These are phyloP conservation scores for Anisodus tanguticus DNA, from an alignment of 257 asterid genomes.

Conservation along the genomic window DNA sequence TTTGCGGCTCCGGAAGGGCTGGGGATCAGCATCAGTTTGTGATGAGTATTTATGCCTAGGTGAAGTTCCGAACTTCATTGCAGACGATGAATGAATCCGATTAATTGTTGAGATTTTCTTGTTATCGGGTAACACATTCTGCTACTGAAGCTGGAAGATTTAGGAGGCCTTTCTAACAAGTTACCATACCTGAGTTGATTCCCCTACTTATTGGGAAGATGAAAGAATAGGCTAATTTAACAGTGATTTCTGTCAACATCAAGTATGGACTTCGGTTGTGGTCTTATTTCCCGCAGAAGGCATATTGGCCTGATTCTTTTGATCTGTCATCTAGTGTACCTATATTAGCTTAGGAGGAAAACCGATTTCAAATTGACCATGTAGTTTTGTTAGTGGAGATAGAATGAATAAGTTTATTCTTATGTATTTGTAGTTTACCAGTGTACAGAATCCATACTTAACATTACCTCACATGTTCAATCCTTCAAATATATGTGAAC, in stretches of 20 bases:
- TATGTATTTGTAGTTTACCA: background rate
- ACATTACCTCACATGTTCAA: background rate
- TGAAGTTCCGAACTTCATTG: conserved; percentile 75
- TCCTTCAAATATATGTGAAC: background rate
- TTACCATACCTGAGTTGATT: background rate
- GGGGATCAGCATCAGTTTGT: conserved; percentile 89
- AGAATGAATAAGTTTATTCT: background rate
- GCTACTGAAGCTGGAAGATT: conserved; percentile 19
- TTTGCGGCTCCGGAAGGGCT: conserved; percentile 82
- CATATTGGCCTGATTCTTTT: conserved; percentile 21
- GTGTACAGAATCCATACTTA: background rate
- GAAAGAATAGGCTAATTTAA: background rate
- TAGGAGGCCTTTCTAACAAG: background rate
- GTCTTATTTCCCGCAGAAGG: background rate
- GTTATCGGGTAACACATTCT: background rate
- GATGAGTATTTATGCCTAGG: conserved; percentile 90
- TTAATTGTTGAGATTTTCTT: background rate
- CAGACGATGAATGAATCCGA: conserved; percentile 67
- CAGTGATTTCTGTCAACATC: background rate
- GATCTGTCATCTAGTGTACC: conserved; percentile 35
- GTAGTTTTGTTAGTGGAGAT: background rate
- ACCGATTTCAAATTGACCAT: background rate
- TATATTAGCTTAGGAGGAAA: conserved; percentile 27
- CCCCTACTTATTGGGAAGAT: background rate
- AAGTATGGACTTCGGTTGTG: background rate